A percentile compares a stretch with the other conserved stretches of the same genome.
These are phyloP conservation scores for Geotrichum cucujoidarum DNA, from an alignment of 1,139 yeast genomes.

Conservation along the genomic window DNA sequence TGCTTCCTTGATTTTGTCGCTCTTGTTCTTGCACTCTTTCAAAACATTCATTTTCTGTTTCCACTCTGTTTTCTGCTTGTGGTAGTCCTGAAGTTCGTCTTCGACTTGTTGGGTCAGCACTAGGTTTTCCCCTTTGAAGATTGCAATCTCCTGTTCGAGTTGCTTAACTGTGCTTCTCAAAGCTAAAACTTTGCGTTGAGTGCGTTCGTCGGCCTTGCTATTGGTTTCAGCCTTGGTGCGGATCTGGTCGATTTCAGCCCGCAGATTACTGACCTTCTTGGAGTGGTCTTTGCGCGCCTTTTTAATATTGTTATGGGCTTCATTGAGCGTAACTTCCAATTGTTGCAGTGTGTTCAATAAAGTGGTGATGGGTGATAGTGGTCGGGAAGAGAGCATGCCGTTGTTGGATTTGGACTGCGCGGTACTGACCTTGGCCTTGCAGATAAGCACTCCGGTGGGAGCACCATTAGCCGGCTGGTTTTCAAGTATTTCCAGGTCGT, in stretches of 20 bases:
- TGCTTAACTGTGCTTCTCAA: conserved; percentile 34
- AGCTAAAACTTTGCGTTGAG: conserved; percentile 33
- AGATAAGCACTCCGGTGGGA: too few relatives aligned
- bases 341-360: conserved; percentile 37
- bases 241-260: conserved; percentile 36
- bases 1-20: conserved; percentile 18
- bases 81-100: conserved; percentile 20
- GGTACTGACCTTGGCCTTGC: too few relatives aligned
- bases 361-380: too few relatives aligned
- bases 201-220: conserved; percentile 37
- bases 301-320: conserved; percentile 35
- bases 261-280: conserved; percentile 33
- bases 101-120: conserved; percentile 23
- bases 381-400: too few relatives aligned
- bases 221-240: conserved; percentile 32
- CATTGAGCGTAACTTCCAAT: conserved; percentile 33
- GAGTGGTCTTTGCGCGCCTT: conserved; percentile 34
- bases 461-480: too few relatives aligned
- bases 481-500: too few relatives aligned
- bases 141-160: conserved; percentile 34
- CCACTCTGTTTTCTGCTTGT: conserved; percentile 23
- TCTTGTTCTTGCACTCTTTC: conserved; percentile 21
- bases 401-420: too few relatives aligned
- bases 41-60: conserved; percentile 20
- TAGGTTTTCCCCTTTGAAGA: conserved; percentile 21